Conservation (phyloP, 2,329 filamentous ascomycete species). For the Neonectria ditissima region DNA sequence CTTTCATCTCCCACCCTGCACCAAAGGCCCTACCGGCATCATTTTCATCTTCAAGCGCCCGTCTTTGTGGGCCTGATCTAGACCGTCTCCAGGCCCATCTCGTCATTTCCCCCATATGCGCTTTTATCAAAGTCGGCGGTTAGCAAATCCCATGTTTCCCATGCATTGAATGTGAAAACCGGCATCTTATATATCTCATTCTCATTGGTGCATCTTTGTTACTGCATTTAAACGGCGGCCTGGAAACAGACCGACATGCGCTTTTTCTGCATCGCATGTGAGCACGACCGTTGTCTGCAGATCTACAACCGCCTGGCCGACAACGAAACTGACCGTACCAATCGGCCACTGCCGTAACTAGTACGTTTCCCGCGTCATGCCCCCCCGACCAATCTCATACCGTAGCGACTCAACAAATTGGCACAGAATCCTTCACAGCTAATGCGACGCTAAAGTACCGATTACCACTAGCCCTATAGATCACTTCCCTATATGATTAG, state of each 20-base stretch:
- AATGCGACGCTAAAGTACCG: no score
- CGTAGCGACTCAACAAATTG: no score
- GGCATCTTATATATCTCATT: not conserved
- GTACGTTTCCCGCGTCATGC: not conserved
- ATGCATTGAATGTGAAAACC: not conserved
- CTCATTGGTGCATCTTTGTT: not conserved
- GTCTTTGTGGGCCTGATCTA: not conserved
- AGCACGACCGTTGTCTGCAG: not conserved
- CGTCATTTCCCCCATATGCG: not conserved
- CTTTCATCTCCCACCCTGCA: not conserved
- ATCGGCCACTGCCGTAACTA: constrained; percentile 13
- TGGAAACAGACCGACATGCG: not conserved
- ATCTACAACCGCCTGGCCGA: constrained; percentile 1
- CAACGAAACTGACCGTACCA: not conserved
- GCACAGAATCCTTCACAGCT: no score
- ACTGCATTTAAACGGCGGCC: not conserved
- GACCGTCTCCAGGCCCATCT: constrained; percentile 11
- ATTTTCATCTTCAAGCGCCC: not conserved
- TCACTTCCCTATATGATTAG: no score
- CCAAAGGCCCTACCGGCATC: not conserved
- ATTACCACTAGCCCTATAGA: no score
- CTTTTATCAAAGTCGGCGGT: not conserved
- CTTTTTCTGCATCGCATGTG: not conserved
- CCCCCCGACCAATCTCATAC: constrained; percentile 8
- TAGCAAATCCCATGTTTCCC: not conserved